Conservation (phyloP, 768 basidiomycete genomes). For the Cystobasidium ongulense region DNA sequence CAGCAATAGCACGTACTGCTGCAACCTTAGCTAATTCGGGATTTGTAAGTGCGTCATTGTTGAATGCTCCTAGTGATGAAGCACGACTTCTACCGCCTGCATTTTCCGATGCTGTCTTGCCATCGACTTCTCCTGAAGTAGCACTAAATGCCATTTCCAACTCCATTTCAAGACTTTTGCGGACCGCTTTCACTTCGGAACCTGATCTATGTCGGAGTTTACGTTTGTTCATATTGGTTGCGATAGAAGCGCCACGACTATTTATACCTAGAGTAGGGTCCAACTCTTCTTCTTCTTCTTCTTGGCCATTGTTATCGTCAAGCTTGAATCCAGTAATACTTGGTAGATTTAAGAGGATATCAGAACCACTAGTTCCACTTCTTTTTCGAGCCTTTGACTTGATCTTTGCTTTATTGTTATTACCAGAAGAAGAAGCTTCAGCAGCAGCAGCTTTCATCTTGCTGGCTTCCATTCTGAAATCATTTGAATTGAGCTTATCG, state of each 20-base stretch:
- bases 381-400: not conserved
- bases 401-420: not conserved
- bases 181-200: not conserved
- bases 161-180: constrained; percentile 10
- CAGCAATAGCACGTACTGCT: not conserved
- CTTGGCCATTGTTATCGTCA: not conserved
- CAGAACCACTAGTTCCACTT: constrained; percentile 3
- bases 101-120: not conserved
- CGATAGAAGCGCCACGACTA: not conserved
- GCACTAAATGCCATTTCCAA: constrained; percentile 17
- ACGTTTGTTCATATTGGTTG: not conserved
- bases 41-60: not conserved
- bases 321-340: not conserved
- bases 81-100: constrained; percentile 8
- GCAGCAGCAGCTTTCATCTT: not conserved
- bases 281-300: not conserved
- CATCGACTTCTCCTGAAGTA: not conserved
- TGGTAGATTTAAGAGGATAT: not conserved
- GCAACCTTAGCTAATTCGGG: not conserved
- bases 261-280: not conserved
- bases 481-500: not conserved
- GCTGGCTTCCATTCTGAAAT: not conserved
- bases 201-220: not conserved
- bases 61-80: constrained; percentile 1
- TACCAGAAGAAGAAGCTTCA: not conserved